Conservation (phyloP, 108 stramenopile species). For the Cyclotella atomus region DNA sequence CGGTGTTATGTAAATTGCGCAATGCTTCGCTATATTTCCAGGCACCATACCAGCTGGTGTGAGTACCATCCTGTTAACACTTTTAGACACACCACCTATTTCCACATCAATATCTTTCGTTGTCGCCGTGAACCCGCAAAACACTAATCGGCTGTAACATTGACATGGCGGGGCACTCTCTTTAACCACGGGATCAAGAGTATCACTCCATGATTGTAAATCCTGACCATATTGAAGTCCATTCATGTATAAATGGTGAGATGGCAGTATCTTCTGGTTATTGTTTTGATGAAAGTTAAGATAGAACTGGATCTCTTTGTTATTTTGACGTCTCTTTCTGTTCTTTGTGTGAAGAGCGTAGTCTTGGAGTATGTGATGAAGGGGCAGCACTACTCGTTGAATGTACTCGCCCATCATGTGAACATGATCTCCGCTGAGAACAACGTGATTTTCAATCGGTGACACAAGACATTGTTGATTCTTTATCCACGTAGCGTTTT, state of each 20-base stretch:
- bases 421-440: slow-evolving; percentile 19
- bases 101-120: too few species aligned
- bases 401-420: slow-evolving; percentile 52
- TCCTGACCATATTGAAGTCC: slow-evolving; percentile 10
- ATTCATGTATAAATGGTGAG: slow-evolving; percentile 17
- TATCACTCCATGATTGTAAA: slow-evolving; percentile 17
- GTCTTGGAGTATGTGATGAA: slow-evolving; percentile 8
- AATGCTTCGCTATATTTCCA: background rate
- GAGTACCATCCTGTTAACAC: background rate
- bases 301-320: slow-evolving; percentile 12
- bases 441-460: slow-evolving; percentile 36
- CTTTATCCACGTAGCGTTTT: background rate
- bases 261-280: background rate
- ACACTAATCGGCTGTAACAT: slow-evolving; percentile 13
- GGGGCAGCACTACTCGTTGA: background rate
- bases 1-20: background rate
- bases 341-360: background rate
- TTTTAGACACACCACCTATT: background rate
- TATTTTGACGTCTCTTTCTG: background rate
- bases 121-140: slow-evolving; percentile 23
- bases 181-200: background rate
- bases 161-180: background rate
- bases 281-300: slow-evolving; percentile 6
- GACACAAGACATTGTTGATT: slow-evolving; percentile 16
- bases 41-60: background rate